A percentile compares a stretch with the other conserved stretches of the same genome.
Conservation (phyloP, 2,329 filamentous ascomycete species). For the Aspergillus uvarum region DNA sequence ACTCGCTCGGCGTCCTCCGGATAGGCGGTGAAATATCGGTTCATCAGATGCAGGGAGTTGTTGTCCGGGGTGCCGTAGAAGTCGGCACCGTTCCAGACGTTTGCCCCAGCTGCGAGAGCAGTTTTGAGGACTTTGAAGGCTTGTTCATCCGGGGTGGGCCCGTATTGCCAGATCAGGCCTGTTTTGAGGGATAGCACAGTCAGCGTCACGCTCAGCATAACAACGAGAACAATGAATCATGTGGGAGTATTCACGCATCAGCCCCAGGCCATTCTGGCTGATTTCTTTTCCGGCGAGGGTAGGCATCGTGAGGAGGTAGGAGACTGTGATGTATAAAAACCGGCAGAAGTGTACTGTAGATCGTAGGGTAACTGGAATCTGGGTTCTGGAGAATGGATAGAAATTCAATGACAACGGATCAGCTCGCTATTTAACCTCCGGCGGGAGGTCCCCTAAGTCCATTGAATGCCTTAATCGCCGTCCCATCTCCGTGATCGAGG, state of each 20-base stretch:
- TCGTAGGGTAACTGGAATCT: no score
- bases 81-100: constrained; percentile 32
- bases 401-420: no score
- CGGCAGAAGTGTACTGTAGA: no score
- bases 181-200: not conserved
- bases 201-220: not conserved
- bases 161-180: not conserved
- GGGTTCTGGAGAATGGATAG: no score
- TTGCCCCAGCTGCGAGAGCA: constrained; percentile 8
- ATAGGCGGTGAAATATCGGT: constrained; percentile 27
- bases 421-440: not conserved
- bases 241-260: no score
- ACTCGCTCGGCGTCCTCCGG: constrained; percentile 30
- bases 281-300: no score
- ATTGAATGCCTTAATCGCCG: not conserved
- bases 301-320: no score
- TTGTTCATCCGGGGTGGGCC: not conserved
- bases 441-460: not conserved
- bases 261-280: no score
- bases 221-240: no score
- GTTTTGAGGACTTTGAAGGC: constrained; percentile 47
- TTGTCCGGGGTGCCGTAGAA: constrained; percentile 34
- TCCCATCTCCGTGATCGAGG: not conserved
- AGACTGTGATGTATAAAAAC: no score
- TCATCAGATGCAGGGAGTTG: constrained; percentile 31